phyloP scores from a whole-genome alignment of 345 rosid species.

The Isatis tinctoria region DNA sequence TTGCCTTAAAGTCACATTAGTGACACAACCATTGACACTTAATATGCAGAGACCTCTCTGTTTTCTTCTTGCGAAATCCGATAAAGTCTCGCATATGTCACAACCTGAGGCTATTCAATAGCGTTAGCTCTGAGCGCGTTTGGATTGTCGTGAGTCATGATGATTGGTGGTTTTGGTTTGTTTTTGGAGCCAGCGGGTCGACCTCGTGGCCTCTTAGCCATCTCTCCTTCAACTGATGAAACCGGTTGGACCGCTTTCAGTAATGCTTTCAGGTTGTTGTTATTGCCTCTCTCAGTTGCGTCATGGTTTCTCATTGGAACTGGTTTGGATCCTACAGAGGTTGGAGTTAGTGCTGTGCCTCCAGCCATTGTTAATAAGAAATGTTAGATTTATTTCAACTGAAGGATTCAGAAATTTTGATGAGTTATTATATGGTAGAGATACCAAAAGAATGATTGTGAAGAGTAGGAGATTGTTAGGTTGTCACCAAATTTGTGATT shows the following conservation, averaged over 20 bases:
- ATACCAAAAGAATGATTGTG: constrained; percentile 64
- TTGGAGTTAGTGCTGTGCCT: constrained; percentile 39
- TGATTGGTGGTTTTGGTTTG: constrained; percentile 96
- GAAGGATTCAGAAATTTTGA: background rate
- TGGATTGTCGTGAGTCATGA: constrained; percentile 77
- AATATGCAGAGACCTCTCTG: constrained; percentile 81
- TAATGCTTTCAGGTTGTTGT: constrained; percentile 36
- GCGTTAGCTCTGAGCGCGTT: constrained; percentile 82
- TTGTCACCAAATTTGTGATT: constrained; percentile 48
- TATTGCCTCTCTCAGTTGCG: constrained; percentile 34
- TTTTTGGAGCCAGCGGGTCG: constrained; percentile 93
- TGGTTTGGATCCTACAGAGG: constrained; percentile 43
- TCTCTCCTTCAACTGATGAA: constrained; percentile 54
- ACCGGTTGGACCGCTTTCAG: constrained; percentile 50
- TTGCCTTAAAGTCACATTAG: constrained; percentile 82
- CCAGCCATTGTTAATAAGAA: constrained; percentile 55
- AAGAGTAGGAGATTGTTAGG: constrained; percentile 80
- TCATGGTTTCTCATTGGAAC: constrained; percentile 49
- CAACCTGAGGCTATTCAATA: constrained; percentile 89
- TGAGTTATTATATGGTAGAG: constrained; percentile 44
- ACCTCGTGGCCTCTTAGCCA: constrained; percentile 76
- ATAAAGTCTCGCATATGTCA: constrained; percentile 70
- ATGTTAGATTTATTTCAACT: constrained; percentile 17
- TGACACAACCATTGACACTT: constrained; percentile 80
- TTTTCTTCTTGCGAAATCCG: constrained; percentile 70